Conservation (phyloP, 352 stramenopile species). For the Globisporangium splendens region DNA sequence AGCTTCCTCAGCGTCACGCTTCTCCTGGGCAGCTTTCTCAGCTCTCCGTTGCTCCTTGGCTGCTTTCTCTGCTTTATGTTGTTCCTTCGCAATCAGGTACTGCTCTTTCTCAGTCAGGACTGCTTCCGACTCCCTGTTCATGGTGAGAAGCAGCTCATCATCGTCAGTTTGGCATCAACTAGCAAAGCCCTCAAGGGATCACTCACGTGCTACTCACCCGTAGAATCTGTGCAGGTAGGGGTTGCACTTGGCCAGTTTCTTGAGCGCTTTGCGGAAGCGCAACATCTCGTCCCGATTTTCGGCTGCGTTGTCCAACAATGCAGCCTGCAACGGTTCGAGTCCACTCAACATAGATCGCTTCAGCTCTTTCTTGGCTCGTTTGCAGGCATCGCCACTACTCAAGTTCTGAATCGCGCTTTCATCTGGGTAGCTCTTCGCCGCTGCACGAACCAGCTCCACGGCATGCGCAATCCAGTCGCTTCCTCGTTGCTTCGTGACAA, state of each 20-base stretch:
- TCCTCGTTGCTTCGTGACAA: neutral
- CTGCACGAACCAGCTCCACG: slow-evolving; percentile 6
- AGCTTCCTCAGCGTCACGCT: slow-evolving; percentile 12
- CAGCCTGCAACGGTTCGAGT: slow-evolving; percentile 1
- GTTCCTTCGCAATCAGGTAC: slow-evolving; percentile 18
- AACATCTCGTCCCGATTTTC: slow-evolving; percentile 1
- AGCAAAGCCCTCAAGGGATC: neutral
- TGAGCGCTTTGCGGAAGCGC: slow-evolving; percentile 10
- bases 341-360: neutral
- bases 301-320: slow-evolving; percentile 3
- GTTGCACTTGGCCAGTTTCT: slow-evolving; percentile 2
- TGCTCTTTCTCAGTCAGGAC: slow-evolving; percentile 10
- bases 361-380: slow-evolving; percentile 1
- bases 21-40: no score
- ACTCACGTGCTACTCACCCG: neutral
- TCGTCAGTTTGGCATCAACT: neutral
- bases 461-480: slow-evolving; percentile 3
- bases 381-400: neutral
- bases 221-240: neutral
- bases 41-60: slow-evolving; percentile 1
- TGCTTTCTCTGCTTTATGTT: slow-evolving; percentile 16
- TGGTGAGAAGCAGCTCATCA: neutral
- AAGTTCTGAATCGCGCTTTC: neutral
- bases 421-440: neutral
- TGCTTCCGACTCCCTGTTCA: slow-evolving; percentile 5